Conservation (phyloP, 1,139 yeast species). For the Meyerozyma guilliermondii region DNA sequence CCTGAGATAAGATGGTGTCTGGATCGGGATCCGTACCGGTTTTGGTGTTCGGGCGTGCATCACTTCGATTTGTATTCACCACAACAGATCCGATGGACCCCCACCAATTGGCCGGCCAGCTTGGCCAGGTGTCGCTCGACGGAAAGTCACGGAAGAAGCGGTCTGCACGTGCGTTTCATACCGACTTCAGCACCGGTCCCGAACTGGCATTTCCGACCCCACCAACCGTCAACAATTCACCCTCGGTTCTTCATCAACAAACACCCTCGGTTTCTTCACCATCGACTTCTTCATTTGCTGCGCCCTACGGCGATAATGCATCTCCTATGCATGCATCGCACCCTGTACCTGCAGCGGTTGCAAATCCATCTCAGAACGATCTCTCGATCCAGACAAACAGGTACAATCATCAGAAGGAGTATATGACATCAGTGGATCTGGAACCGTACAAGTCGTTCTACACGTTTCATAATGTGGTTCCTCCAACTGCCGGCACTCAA, state of each 20-base stretch:
- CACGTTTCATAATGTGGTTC: constrained; percentile 70
- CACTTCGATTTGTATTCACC: not conserved
- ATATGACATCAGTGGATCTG: constrained; percentile 23
- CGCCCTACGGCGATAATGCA: not conserved
- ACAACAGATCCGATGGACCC: constrained; percentile 1
- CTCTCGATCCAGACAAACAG: constrained; percentile 55
- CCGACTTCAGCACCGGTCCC: constrained; percentile 14
- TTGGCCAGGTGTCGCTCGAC: constrained; percentile 5
- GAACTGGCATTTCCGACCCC: constrained; percentile 3
- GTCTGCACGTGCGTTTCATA: constrained; percentile 43
- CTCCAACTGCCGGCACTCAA: constrained; percentile 79
- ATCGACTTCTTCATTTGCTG: too few species aligned
- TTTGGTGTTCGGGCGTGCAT: not conserved
- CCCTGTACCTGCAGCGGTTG: constrained; percentile 2
- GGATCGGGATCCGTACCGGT: too few species aligned
- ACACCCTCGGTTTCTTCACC: constrained; percentile 2
- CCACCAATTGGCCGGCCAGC: constrained; percentile 3
- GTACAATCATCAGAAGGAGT: constrained; percentile 46
- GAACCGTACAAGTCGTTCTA: constrained; percentile 42
- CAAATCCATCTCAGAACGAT: not conserved
- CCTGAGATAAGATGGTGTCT: too few species aligned
- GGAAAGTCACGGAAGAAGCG: constrained; percentile 30
- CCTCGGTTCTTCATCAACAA: too few species aligned
- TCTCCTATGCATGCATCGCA: not conserved
- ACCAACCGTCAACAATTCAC: too few species aligned